Conservation (phyloP, 2,329 filamentous ascomycete genomes). For the Epichloe coenophiala region DNA sequence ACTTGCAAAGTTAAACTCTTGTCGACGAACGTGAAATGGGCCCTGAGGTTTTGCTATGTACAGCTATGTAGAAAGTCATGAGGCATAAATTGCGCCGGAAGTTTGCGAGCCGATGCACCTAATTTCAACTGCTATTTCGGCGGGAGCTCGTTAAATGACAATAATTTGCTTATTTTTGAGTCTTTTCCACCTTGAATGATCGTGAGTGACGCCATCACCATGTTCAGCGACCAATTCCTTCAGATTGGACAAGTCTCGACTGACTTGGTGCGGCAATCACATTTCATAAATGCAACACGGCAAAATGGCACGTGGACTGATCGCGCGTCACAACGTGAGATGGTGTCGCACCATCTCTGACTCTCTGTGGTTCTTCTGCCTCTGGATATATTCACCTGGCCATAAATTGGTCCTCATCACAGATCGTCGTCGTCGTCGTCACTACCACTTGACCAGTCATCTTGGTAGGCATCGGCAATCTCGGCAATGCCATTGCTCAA, state of each 20-base stretch:
- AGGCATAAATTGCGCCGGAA: background rate
- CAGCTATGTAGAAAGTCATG: background rate
- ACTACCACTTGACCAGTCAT: conserved; percentile 71
- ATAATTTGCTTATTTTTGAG: background rate
- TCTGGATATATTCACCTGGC: background rate
- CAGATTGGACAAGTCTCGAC: background rate
- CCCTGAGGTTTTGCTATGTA: background rate
- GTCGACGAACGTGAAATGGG: conserved; percentile 1
- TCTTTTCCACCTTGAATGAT: background rate
- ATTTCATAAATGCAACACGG: background rate
- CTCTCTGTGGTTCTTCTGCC: background rate
- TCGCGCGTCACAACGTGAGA: background rate
- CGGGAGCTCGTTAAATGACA: background rate
- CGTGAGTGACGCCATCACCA: too few species aligned
- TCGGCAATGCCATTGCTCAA: conserved; percentile 71
- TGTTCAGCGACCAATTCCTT: background rate
- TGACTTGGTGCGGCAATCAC: background rate
- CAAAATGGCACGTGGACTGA: background rate
- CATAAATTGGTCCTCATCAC: conserved; percentile 2
- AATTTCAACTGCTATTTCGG: background rate
- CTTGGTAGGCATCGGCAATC: conserved; percentile 77
- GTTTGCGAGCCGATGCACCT: background rate
- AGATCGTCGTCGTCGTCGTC: conserved; percentile 53
- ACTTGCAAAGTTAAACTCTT: background rate
- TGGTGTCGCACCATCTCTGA: background rate